phyloP scores from a whole-genome alignment of 495 filamentous ascomycete species.

The Talaromyces wortmannii region DNA sequence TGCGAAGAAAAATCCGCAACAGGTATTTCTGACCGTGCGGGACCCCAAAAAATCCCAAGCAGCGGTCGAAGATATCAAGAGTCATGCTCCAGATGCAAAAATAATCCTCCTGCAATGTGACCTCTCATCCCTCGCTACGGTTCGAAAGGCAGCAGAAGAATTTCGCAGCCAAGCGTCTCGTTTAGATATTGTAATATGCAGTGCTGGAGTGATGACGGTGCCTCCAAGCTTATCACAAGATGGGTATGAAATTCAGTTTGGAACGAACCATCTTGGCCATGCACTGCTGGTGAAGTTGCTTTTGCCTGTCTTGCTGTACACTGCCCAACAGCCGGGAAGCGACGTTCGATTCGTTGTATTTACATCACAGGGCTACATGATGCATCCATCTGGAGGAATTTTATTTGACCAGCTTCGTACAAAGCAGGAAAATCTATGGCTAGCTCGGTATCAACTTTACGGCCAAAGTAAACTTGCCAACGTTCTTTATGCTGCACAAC shows the following conservation, averaged over 20 bases:
- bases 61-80: constrained; percentile 32
- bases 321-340: constrained; percentile 14
- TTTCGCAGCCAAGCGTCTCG: constrained; percentile 22
- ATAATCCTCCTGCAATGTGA: constrained; percentile 38
- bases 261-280: constrained; percentile 63
- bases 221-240: constrained; percentile 42
- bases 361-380: not conserved
- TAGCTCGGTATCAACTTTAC: constrained; percentile 16
- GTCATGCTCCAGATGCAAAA: constrained; percentile 12
- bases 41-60: constrained; percentile 31
- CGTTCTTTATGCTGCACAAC: constrained; percentile 30
- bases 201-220: constrained; percentile 60
- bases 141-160: constrained; percentile 25
- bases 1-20: constrained; percentile 43
- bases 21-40: constrained; percentile 55
- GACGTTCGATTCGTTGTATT: constrained; percentile 29
- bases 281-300: constrained; percentile 54
- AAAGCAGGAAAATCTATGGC: not conserved
- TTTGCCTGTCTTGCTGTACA: constrained; percentile 44
- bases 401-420: not conserved
- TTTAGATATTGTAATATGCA: constrained; percentile 57
- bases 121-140: constrained; percentile 36
- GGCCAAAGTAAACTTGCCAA: constrained; percentile 44
- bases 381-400: not conserved
- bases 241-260: constrained; percentile 63